Evolutionary conservation across 768 basidiomycete species (phyloP).

Genomic region (Mycena crocata): DNA sequence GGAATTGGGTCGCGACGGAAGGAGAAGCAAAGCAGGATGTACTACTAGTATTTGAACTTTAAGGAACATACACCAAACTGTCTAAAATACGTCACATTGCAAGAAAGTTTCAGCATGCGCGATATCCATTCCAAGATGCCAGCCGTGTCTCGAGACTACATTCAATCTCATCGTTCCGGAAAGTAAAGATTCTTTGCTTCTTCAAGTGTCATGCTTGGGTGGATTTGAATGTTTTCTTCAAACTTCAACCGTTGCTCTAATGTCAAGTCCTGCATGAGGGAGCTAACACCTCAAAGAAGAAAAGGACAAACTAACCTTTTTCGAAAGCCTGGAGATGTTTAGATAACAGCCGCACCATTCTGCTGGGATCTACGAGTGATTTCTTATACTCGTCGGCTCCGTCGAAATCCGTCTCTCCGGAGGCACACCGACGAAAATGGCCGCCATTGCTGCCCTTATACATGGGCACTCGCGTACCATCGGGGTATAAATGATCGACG

Average conservation of each 20-base stretch:
- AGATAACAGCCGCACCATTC: neutral
- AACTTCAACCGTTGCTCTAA: neutral
- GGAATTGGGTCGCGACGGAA: too few relatives aligned
- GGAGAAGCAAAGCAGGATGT: too few relatives aligned
- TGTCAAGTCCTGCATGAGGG: neutral
- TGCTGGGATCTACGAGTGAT: neutral
- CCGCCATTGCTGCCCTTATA: neutral
- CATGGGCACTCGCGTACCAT: neutral
- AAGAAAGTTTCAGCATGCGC: too few relatives aligned
- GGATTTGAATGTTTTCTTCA: neutral
- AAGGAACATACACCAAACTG: too few relatives aligned
- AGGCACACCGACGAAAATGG: neutral
- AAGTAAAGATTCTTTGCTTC: neutral
- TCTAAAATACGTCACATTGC: too few relatives aligned
- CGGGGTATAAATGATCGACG: neutral
- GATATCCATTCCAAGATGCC: too few relatives aligned
- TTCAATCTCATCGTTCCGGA: constrained; percentile 2
- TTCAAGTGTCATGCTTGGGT: neutral
- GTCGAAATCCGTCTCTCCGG: neutral
- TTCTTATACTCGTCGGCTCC: neutral
- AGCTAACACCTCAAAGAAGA: too few relatives aligned
- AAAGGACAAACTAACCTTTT: neutral
- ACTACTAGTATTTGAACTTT: too few relatives aligned
- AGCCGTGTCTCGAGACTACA: too few relatives aligned
- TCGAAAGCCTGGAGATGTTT: neutral